Percentiles rank a stretch among this genome's conserved stretches.
Conservation (phyloP, 768 basidiomycete species). For the Xerocomellus chrysenteron region DNA sequence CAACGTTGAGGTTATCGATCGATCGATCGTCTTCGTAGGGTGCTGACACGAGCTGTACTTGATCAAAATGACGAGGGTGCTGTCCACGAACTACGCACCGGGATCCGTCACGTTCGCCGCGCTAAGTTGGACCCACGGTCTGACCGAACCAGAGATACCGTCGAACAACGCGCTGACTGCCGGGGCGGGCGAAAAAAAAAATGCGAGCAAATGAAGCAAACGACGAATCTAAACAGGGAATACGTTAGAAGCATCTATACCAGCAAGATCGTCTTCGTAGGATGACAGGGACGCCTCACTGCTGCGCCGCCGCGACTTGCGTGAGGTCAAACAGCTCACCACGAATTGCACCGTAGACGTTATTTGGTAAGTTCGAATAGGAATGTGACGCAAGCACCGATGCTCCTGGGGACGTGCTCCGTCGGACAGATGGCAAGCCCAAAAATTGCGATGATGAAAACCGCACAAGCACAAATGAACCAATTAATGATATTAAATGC, state of each 20-base stretch:
- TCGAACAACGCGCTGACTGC: no score
- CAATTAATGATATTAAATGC: slow-evolving; percentile 68
- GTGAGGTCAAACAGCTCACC: slow-evolving; percentile 95
- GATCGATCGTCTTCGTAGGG: no score
- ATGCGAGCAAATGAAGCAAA: background rate
- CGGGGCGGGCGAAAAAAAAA: no score
- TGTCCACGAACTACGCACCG: no score
- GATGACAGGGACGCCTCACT: slow-evolving; percentile 67
- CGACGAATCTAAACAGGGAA: slow-evolving; percentile 89
- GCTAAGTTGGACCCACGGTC: no score
- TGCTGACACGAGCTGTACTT: no score
- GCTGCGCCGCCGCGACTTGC: slow-evolving; percentile 62
- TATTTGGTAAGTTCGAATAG: slow-evolving; percentile 59
- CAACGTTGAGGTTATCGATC: no score
- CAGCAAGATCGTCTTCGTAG: slow-evolving; percentile 56
- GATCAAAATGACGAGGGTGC: no score
- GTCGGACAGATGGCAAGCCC: slow-evolving; percentile 91
- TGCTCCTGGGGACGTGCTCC: slow-evolving; percentile 83
- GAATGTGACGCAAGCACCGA: slow-evolving; percentile 76
- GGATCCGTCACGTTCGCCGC: no score
- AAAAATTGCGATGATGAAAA: slow-evolving; percentile 90
- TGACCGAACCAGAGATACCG: no score
- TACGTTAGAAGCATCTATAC: slow-evolving; percentile 64
- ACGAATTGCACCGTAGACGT: slow-evolving; percentile 78
- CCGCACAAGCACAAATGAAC: slow-evolving; percentile 83